Evolutionary conservation across 2,329 filamentous ascomycete species (phyloP), one percentile per base, ranked within the genome.

Genomic region (Cladobotryum protrusum): DNA sequence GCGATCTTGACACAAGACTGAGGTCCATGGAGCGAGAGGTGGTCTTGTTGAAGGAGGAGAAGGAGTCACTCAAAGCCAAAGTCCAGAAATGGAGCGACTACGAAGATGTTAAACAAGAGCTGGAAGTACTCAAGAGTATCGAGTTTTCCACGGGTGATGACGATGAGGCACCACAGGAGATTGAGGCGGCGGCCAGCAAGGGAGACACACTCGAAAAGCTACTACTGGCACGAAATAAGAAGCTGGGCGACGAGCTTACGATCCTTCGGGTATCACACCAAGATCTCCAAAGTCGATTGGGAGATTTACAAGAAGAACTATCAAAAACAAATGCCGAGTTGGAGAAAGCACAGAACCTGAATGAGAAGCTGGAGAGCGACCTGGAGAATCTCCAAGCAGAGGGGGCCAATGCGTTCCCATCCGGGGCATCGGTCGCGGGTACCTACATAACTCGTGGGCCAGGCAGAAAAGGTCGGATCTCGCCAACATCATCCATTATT

Each of bases 401-500:
- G 64, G 83, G 87, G 1, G 81, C 85, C 14, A 93, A 92, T 62
- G 81, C 82, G 5, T 93, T 95, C 65, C 89, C 92, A 0, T 90
- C 89, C 1, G 91, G 89, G 6, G 90, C 91, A 65, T 97, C 92
- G 2, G 87, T 96, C 37, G 91, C 92, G 2, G 92, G 91, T 37
- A 97, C 92, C 3, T 95, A 96, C 65, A 81, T 84, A 46, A 92
- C 78, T 2, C 68, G 75, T 12, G 75, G 77, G 1, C 77, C 81
- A 15, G 79, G 87, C 44, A 81, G 83, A 60, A 82, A 86, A 29
- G 81, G 85, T 37, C 74, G 77, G 45, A 81, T 86, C 14, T 97
- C 93, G 3, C 95, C 93, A 0, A 97, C 93, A 1, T 97, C 92
- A 4, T 97, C 92, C 17, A 97, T 99, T 61, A 97, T 99, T 60